Conservation (phyloP, 1,284 basidiomycete species). For the Leccinum laetum region DNA sequence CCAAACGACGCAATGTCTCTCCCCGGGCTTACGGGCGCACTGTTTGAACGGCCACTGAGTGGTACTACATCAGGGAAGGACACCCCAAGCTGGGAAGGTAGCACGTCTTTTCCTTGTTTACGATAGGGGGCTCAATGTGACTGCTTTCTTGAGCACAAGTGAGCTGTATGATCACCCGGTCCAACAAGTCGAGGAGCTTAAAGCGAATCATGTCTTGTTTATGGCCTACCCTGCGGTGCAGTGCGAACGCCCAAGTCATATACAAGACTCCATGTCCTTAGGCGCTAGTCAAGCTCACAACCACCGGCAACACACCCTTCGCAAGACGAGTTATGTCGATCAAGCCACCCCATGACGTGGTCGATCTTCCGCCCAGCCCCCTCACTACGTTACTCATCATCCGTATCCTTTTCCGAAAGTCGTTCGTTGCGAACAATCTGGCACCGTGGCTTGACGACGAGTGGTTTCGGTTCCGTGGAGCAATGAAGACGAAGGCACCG, state of each 20-base stretch:
- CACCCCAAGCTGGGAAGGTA: too few relatives aligned
- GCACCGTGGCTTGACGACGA: constrained; percentile 76
- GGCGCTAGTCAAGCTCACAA: constrained; percentile 64
- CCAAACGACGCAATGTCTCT: too few relatives aligned
- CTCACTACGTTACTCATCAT: constrained; percentile 75
- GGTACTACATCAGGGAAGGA: too few relatives aligned
- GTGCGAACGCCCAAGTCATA: constrained; percentile 44
- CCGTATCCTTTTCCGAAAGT: constrained; percentile 71
- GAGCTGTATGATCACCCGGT: constrained; percentile 50
- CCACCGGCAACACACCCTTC: constrained; percentile 55
- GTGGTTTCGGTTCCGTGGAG: constrained; percentile 80
- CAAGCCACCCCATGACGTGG: constrained; percentile 51
- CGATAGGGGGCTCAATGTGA: too few relatives aligned
- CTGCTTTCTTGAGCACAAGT: too few relatives aligned
- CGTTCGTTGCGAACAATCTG: constrained; percentile 67
- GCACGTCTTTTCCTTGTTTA: too few relatives aligned
- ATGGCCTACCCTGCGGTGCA: constrained; percentile 64
- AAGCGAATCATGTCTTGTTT: constrained; percentile 51
- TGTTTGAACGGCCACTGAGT: too few relatives aligned
- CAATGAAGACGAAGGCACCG: constrained; percentile 60
- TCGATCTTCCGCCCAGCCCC: constrained; percentile 70
- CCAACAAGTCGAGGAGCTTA: constrained; percentile 49
- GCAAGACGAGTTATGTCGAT: constrained; percentile 65
- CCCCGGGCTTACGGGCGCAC: too few relatives aligned
- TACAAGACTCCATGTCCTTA: constrained; percentile 67